Evolutionary conservation across 2,329 filamentous ascomycete species (phyloP), one percentile per base, ranked within the genome.

Genomic region (Bipolaris victoriae): DNA sequence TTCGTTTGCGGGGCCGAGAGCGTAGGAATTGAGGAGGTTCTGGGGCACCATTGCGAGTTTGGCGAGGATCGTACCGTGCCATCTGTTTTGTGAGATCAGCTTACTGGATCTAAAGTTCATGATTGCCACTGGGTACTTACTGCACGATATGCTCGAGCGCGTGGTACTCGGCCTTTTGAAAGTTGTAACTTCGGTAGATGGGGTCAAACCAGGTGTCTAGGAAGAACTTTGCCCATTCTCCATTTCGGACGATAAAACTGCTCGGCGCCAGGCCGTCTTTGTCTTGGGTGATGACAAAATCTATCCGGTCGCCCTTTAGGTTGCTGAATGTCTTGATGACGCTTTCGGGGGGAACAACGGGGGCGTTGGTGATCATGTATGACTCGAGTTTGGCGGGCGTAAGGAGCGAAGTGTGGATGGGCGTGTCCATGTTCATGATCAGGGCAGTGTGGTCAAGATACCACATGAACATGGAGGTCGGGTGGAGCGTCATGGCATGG

Each of bases 191-290:
- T 62, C 94, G 85, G 78, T 96, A 99, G 41, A 98, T 81, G 46
- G 95, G 95, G 74, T 98, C 92, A 72, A 95, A 96, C 95, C 95
- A 99, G 1, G 91, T 90, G 74, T 99, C 95, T 16, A 98, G 78
- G 72, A 99, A 91, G 80, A 90, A 99, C 71, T 90, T 90, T 43
- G 91, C 90, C 91, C 94, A 99, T 53, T 95, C 91, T 20, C 93
- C 92, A 59, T 90, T 91, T 61, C 87, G 84, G 11, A 99, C 74
- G 13, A 98, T 80, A 61, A 97, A 89, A 77, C 91, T 97, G 10
- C 86, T 87, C 15, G 88, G 84, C 24, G 87, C 86, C 51, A 99
- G 74, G 5, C 94, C 93, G 35, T 90, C 88, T 46, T 84, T 85
- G 72, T 99, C 95, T 77, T 97, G 92, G 6, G 90, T 90, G 36